A percentile compares a stretch with the other conserved stretches of the same genome.
phyloP scores from a whole-genome alignment of 257 asterid genomes.

The Misopates orontium region DNA sequence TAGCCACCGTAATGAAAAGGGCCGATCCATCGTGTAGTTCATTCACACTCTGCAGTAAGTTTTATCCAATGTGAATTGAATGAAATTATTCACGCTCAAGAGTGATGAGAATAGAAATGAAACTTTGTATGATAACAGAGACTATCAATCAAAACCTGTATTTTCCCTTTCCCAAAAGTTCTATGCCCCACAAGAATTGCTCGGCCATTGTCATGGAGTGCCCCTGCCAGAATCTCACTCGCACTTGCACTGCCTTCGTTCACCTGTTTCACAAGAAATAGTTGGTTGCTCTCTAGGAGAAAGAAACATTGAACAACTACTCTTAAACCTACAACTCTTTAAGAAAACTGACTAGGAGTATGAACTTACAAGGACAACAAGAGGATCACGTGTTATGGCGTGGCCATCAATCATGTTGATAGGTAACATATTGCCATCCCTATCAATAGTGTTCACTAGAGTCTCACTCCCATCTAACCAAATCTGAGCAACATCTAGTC shows the following conservation, averaged over 20 bases:
- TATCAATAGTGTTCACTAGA: conserved; percentile 84
- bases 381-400: conserved; percentile 85
- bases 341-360: neutral
- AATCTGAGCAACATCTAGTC: conserved; percentile 94
- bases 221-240: conserved; percentile 95
- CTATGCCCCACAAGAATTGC: conserved; percentile 81
- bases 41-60: conserved; percentile 73
- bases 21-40: conserved; percentile 91
- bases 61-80: neutral
- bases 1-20: conserved; percentile 87
- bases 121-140: neutral
- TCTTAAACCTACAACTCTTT: neutral
- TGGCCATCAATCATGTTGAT: conserved; percentile 80
- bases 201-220: conserved; percentile 91
- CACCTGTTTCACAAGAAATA: conserved; percentile 45
- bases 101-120: neutral
- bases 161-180: conserved; percentile 94
- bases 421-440: conserved; percentile 74
- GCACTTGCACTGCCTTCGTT: conserved; percentile 98
- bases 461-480: conserved; percentile 94
- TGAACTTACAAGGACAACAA: conserved; percentile 72
- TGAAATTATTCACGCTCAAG: neutral
- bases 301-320: neutral
- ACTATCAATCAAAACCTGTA: conserved; percentile 54
- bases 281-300: neutral